Evolutionary conservation across 2,329 filamentous ascomycete genomes (phyloP).

Genomic region (Aspergillus eucalypticola): DNA sequence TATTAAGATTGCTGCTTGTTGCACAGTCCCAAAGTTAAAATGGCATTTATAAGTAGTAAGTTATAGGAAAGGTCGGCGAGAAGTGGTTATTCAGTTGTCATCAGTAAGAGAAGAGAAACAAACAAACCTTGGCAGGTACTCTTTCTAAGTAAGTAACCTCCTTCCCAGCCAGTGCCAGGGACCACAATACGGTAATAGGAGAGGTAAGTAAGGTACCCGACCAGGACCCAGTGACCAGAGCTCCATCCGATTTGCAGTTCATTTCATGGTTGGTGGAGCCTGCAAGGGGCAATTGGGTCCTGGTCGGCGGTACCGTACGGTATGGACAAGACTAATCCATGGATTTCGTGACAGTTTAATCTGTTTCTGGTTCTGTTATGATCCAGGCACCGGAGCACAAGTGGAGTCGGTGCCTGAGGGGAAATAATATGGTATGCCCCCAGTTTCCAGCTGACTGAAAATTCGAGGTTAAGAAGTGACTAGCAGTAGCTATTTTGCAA

Average conservation of each 20-base stretch:
- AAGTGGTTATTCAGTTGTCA: neutral
- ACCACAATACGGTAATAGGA: neutral
- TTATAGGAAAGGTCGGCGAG: neutral
- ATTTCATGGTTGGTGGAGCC: constrained; percentile 10
- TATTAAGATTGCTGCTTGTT: neutral
- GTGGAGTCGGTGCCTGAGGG: neutral
- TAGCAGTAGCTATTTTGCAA: neutral
- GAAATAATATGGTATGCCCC: neutral
- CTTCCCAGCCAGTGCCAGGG: neutral
- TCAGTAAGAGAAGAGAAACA: neutral
- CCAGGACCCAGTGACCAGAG: constrained; percentile 4
- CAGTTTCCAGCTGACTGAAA: neutral
- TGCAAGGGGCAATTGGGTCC: constrained; percentile 22
- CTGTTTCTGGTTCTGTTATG: constrained; percentile 3
- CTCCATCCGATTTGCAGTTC: constrained; percentile 18
- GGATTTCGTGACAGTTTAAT: constrained; percentile 20
- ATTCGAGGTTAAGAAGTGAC: too few relatives aligned
- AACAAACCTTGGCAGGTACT: neutral
- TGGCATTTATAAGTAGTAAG: too few relatives aligned
- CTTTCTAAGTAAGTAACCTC: too few relatives aligned
- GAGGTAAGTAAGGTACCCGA: constrained; percentile 12
- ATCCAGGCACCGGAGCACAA: neutral
- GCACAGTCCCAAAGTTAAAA: neutral
- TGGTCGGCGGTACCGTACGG: constrained; percentile 20
- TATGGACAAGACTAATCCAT: constrained; percentile 15